Evolutionary conservation across 2,329 filamentous ascomycete genomes (phyloP), one percentile per base, ranked within the genome.

Genomic region (Trichoderma brevicompactum): DNA sequence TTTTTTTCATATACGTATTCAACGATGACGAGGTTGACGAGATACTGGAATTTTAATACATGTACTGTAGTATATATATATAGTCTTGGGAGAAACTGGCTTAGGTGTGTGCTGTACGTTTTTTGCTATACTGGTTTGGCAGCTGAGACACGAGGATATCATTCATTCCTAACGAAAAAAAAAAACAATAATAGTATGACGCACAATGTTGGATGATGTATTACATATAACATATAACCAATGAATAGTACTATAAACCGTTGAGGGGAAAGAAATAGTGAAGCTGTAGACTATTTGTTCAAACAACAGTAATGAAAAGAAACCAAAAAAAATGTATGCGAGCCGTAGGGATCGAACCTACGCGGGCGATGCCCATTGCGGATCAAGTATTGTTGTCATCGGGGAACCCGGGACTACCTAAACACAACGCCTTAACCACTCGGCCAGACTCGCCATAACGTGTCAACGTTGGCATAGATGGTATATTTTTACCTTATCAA

Each of bases 361-460:
- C 80, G 81, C 79, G 79, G 77, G 72, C 73, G 71, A 73, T 75
- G 74, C 76, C 75, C 76, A 78, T 76, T 78, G 77, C 77, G 77
- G 77, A 73, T 75, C 68, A 72, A 70, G 73, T 68, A 36, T n/a
- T 68, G 3, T 68, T 44, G 65, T 68, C 67, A 64, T 66, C 44
- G 41, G 56, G 17, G n/a, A n/a, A 10, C 2, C 13, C 32, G 55
- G 63, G 69, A 17, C 6, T 7, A 74, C 81, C 81, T 83, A 83
- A 83, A 83, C 80, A 81, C 80, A 81, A 79, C 81, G 81, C 81
- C 81, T 82, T 83, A 83, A 83, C 81, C 81, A 83, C 81, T 83
- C 81, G 80, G 81, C 81, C 81, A 83, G 73, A 79, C 75, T 78
- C 74, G 76, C 79, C 48, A 62, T 60, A 43, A 60, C 56, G 43